Evolutionary conservation across 805 yeast species (phyloP).

Genomic region (Maudiozyma barnettii): DNA sequence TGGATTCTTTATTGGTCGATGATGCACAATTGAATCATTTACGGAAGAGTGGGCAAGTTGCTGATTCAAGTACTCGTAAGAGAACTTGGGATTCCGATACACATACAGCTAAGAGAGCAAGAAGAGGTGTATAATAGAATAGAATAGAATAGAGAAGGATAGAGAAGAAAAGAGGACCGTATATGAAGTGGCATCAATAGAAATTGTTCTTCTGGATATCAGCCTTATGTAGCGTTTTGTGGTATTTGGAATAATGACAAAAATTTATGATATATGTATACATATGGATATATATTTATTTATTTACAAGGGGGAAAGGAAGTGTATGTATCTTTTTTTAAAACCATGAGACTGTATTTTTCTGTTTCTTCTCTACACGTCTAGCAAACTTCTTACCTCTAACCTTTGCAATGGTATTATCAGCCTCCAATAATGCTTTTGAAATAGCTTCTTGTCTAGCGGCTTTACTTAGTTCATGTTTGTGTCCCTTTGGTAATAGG

Average conservation of each 20-base stretch:
- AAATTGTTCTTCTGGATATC: too few relatives aligned
- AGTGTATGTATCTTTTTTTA: constrained; percentile 1
- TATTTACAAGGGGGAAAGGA: neutral
- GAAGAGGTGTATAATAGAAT: constrained; percentile 25
- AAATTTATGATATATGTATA: neutral
- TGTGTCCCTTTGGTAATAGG: constrained; percentile 65
- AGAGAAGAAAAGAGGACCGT: too few relatives aligned
- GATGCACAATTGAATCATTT: constrained; percentile 21
- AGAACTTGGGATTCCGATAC: constrained; percentile 15
- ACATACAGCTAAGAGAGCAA: constrained; percentile 24
- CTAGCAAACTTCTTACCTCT: constrained; percentile 46
- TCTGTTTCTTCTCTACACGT: constrained; percentile 36
- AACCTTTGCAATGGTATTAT: constrained; percentile 53
- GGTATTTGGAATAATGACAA: neutral
- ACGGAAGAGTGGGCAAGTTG: constrained; percentile 22
- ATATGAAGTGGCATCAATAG: too few relatives aligned
- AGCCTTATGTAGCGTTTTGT: too few relatives aligned
- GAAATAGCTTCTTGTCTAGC: constrained; percentile 51
- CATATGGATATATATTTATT: neutral
- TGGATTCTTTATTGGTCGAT: constrained; percentile 54
- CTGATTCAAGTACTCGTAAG: constrained; percentile 19
- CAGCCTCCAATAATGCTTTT: constrained; percentile 59
- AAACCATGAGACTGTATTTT: constrained; percentile 12
- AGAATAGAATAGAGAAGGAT: neutral
- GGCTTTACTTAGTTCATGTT: constrained; percentile 61